phyloP scores from a whole-genome alignment of 345 rosid genomes.

The Citrus reticulata region DNA sequence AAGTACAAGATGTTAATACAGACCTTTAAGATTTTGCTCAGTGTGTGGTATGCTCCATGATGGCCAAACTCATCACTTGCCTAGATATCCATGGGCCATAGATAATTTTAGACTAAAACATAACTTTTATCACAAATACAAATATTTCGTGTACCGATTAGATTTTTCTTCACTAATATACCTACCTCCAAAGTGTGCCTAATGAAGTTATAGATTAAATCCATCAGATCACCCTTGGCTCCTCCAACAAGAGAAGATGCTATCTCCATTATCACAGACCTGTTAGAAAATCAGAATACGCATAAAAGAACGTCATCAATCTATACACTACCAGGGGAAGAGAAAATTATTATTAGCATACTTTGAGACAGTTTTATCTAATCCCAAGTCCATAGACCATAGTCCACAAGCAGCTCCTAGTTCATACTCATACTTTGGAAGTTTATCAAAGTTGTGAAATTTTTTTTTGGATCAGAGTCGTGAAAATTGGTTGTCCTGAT shows the following conservation, averaged over 20 bases:
- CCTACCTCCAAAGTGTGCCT: slow-evolving; percentile 72
- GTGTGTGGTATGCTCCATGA: slow-evolving; percentile 59
- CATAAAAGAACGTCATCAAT: not conserved
- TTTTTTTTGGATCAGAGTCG: not conserved
- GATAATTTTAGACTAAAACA: not conserved
- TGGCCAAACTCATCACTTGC: slow-evolving; percentile 48
- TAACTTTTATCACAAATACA: not conserved
- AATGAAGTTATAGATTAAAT: slow-evolving; percentile 57
- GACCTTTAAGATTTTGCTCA: slow-evolving; percentile 76
- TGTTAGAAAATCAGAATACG: slow-evolving; percentile 4
- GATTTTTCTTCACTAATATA: slow-evolving; percentile 10
- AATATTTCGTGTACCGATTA: not conserved
- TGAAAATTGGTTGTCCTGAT: not conserved
- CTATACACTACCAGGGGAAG: not conserved
- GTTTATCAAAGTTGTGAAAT: not conserved
- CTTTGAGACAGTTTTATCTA: not conserved
- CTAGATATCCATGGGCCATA: slow-evolving; percentile 33
- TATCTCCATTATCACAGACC: slow-evolving; percentile 56
- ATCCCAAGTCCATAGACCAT: not conserved
- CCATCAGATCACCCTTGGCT: slow-evolving; percentile 65
- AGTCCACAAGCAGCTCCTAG: not conserved
- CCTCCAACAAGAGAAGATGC: slow-evolving; percentile 75
- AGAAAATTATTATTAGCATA: not conserved
- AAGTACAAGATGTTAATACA: slow-evolving; percentile 13
- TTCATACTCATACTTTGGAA: not conserved